Evolutionary conservation across 2,329 filamentous ascomycete genomes (phyloP), one percentile per base, ranked within the genome.

Genomic region (Verticillium isaacii): DNA sequence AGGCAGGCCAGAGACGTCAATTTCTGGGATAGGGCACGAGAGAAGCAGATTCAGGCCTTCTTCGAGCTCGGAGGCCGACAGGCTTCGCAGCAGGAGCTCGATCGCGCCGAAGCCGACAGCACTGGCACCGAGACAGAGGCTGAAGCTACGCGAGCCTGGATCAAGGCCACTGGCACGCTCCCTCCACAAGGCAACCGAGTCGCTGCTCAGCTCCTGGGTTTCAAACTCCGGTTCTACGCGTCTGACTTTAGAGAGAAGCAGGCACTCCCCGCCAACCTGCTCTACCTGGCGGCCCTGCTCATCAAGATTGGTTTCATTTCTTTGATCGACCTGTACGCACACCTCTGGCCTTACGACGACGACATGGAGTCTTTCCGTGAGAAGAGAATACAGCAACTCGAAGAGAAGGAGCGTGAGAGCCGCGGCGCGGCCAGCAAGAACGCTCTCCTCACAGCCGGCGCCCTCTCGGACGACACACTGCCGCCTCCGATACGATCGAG

Each of bases 271-370:
- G 91, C 95, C 45, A 99, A 99, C 68, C 82, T 99, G 3, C 92
- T 98, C 34, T 96, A 95, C 67, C 84, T 99, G 19, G 90, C 93
- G 0, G 93, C 95, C 1, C 84, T 98, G 37, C 85, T 99, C 34
- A 93, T 99, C 77, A 99, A 99, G 77, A 91, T 97, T 66, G 96
- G 95, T 1, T 99, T 99, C 74, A 92, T 99, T 63, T 97, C 95
- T 1, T 80, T 99, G 7, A 85, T 87, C 59, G 95, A 99, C 71
- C 80, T 99, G 1, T 98, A 97, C 73, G 89, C 93, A 17, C 95
- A 99, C 73, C 83, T 99, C 1, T 96, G 93, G 80, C 92, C 95
- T 8, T 78, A 84, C 0, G 95, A 98, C 66, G 88, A 92, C 36
- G 82, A 87, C 4, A 98, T 99, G 94, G 85, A 90, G 45, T 80